A percentile compares a stretch with the other conserved stretches of the same genome.
These are phyloP conservation scores for Dictyophora rubrovolvata DNA, from an alignment of 768 basidiomycete genomes.

Conservation along the genomic window DNA sequence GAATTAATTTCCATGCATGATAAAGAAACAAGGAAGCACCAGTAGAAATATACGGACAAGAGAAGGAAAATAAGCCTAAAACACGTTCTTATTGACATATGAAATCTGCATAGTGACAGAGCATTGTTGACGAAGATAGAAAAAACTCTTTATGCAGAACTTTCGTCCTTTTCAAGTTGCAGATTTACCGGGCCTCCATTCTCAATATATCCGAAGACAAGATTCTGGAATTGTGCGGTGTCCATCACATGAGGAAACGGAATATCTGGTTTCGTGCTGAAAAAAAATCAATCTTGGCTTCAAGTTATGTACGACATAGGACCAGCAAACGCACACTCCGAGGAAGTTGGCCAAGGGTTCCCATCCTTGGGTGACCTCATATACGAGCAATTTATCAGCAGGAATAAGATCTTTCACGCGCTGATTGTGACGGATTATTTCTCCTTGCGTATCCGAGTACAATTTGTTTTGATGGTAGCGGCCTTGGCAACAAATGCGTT, in stretches of 20 bases:
- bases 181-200: no score
- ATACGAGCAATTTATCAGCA: neutral
- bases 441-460: neutral
- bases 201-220: no score
- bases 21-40: no score
- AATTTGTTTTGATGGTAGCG: neutral
- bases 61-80: no score
- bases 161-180: no score
- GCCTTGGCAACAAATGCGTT: no score
- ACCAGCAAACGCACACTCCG: neutral
- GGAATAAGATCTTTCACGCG: constrained; percentile 1
- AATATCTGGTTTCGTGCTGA: neutral
- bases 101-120: no score
- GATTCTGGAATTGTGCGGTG: neutral
- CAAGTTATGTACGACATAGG: neutral
- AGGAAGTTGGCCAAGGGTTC: neutral
- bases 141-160: no score
- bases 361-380: constrained; percentile 3
- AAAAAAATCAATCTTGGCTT: neutral
- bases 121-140: no score
- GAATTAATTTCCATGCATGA: no score
- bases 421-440: neutral
- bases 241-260: neutral
- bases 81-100: no score
- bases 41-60: no score